Conservation (phyloP, 208 protist genomes). For the Trypanosoma grayi region DNA sequence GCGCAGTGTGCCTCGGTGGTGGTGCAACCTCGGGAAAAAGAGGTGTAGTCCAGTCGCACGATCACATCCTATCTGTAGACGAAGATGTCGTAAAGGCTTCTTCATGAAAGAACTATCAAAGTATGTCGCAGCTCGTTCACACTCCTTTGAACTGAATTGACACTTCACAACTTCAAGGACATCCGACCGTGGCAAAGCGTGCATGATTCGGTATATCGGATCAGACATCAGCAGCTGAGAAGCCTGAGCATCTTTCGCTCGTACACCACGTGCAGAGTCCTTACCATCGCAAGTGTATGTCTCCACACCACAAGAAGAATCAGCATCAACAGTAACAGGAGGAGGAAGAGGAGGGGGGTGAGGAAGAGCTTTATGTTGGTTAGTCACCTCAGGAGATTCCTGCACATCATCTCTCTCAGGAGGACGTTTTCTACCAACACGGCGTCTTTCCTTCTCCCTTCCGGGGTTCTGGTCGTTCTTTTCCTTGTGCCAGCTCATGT, state of each 20-base stretch:
- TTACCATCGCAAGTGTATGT: neutral
- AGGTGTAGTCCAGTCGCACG: conserved; percentile 56
- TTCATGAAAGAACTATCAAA: conserved; percentile 75
- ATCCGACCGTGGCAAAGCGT: conserved; percentile 71
- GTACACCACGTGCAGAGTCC: neutral
- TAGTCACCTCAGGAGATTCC: neutral
- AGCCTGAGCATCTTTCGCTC: neutral
- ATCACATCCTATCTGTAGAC: conserved; percentile 80
- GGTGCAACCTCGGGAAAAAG: conserved; percentile 62
- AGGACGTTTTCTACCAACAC: neutral
- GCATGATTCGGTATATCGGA: conserved; percentile 87
- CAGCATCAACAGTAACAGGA: no score
- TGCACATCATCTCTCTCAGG: neutral
- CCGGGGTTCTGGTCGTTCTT: neutral
- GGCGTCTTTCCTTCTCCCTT: neutral
- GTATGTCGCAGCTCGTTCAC: conserved; percentile 65
- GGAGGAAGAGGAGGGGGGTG: no score
- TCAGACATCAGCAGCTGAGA: conserved; percentile 21
- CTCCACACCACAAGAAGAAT: neutral
- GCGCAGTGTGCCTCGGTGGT: conserved; percentile 62
- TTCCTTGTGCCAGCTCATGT: neutral
- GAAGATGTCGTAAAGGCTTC: conserved; percentile 73
- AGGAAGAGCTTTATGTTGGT: no score
- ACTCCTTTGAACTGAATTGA: conserved; percentile 63
- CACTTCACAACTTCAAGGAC: conserved; percentile 78